Evolutionary conservation across 2,329 filamentous ascomycete genomes (phyloP), one percentile per base, ranked within the genome.

Genomic region (Lachnellula hyalina): DNA sequence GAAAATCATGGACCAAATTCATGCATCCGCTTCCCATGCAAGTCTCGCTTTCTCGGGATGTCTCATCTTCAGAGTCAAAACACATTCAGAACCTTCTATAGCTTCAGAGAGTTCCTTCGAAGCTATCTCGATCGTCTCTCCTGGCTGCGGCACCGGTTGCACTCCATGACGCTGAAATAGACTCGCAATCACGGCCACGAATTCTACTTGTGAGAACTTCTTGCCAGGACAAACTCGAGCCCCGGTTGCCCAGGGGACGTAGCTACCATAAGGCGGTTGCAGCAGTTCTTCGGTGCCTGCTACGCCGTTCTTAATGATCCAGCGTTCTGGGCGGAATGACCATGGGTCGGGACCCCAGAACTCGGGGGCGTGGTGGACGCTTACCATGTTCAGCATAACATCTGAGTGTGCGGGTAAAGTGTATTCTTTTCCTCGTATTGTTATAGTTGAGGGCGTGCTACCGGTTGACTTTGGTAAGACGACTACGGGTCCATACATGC

Each of bases 181-280:
- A 11, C 38, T 35, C 9, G 51, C 53, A 35, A 60, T 34, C 1
- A 53, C 55, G 4, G 57, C 56, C 1, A 60, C 51, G 32, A 60
- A 54, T 47, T 61, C 55, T 2, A 61, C 60, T 19, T 55, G 47
- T 0, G 56, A 51, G 19, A 61, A 62, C 28, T 61, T 61, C 35
- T 55, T 59, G 2, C 56, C 58, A 14, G 58, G 60, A 19, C 58
- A 62, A 4, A 51, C 38, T 15, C 58, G 42, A 4, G 51, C 40
- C 41, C 51, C 58, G 21, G 41, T 52, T 11, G 58, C 41, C 60
- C 60, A 62, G 7, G 60, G 51, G 3, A 61, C 17, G 36, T 49
- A 61, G 2, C 51, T 47, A 36, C 53, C 56, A 28, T 45, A 50
- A 12, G 45, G 36, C 5, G 53, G 52, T 12, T 34, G 45, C 8